Percentiles rank a stretch among this genome's conserved stretches.
Evolutionary conservation across 1,139 yeast species (phyloP).

Genomic region (Tardiomyces blankii): DNA sequence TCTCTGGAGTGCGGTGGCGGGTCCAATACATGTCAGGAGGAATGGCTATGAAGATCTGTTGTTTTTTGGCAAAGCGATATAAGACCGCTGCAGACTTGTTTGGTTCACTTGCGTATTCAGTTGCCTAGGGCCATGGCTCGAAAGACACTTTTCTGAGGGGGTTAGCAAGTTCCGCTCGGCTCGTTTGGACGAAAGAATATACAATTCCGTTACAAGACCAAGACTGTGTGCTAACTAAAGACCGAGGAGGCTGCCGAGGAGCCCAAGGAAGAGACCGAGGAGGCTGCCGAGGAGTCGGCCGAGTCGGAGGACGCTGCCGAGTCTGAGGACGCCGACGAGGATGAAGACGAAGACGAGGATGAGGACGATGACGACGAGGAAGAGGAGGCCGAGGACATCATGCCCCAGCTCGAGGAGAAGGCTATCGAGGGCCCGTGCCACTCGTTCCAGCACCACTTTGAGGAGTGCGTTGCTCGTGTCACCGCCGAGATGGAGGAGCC

Average conservation of each 20-base stretch:
- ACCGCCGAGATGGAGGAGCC: slow-evolving; percentile 75
- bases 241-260: slow-evolving; percentile 19
- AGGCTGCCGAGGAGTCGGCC: slow-evolving; percentile 13
- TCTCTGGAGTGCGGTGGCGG: no score
- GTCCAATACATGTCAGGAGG: no score
- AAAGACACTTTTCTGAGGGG: no score
- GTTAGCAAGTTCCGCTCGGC: no score
- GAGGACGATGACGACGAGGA: slow-evolving; percentile 33
- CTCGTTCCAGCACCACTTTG: slow-evolving; percentile 76
- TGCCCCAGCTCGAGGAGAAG: slow-evolving; percentile 36
- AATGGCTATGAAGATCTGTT: no score
- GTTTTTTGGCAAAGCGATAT: no score
- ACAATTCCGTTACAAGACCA: no score
- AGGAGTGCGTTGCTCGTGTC: slow-evolving; percentile 93
- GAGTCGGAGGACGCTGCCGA: slow-evolving; percentile 16
- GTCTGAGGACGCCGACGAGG: slow-evolving; percentile 24
- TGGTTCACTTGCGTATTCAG: no score
- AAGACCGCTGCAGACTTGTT: no score
- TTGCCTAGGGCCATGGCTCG: no score
- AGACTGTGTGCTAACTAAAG: no score
- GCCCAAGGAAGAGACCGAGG: slow-evolving; percentile 6
- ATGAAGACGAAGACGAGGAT: slow-evolving; percentile 31
- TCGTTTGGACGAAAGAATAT: no score
- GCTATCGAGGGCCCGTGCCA: slow-evolving; percentile 57
- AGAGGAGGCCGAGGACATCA: slow-evolving; percentile 34